Percentiles rank a stretch among this genome's conserved stretches.
Evolutionary conservation across 2,329 filamentous ascomycete genomes (phyloP).

Genomic region (Coniosporium tulheliwenetii): DNA sequence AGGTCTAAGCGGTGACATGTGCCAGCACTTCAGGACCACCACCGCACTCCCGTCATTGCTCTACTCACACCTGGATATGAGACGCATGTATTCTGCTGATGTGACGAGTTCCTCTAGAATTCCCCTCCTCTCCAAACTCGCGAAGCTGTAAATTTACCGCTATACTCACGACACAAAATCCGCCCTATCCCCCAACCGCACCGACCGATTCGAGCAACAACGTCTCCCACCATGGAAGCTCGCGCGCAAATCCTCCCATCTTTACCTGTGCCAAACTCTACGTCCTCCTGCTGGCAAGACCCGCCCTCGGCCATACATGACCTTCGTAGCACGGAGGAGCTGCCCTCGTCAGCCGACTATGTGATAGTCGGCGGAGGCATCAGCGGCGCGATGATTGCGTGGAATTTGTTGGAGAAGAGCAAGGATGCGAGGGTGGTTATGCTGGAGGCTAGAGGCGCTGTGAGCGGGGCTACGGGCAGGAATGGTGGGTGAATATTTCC

Average conservation of each 20-base stretch:
- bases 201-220: too few relatives aligned
- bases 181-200: too few relatives aligned
- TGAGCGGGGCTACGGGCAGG: slow-evolving; percentile 24
- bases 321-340: slow-evolving; percentile 9
- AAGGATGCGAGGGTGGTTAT: slow-evolving; percentile 14
- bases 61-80: too few relatives aligned
- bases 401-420: slow-evolving; percentile 15
- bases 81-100: too few relatives aligned
- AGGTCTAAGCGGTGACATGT: too few relatives aligned
- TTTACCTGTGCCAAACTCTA: slow-evolving; percentile 16
- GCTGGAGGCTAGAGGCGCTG: slow-evolving; percentile 22
- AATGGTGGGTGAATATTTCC: slow-evolving; percentile 11
- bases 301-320: slow-evolving; percentile 21
- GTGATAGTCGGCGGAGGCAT: slow-evolving; percentile 24
- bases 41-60: too few relatives aligned
- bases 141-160: too few relatives aligned
- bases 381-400: slow-evolving; percentile 20
- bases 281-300: slow-evolving; percentile 25
- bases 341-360: slow-evolving; percentile 15
- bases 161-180: not conserved
- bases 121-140: too few relatives aligned
- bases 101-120: too few relatives aligned
- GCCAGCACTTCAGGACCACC: too few relatives aligned
- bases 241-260: slow-evolving; percentile 5
- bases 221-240: slow-evolving; percentile 2